A percentile compares a stretch with the other conserved stretches of the same genome.
Conservation (phyloP, 2,329 filamentous ascomycete species). For the Clarireedia sp. region DNA sequence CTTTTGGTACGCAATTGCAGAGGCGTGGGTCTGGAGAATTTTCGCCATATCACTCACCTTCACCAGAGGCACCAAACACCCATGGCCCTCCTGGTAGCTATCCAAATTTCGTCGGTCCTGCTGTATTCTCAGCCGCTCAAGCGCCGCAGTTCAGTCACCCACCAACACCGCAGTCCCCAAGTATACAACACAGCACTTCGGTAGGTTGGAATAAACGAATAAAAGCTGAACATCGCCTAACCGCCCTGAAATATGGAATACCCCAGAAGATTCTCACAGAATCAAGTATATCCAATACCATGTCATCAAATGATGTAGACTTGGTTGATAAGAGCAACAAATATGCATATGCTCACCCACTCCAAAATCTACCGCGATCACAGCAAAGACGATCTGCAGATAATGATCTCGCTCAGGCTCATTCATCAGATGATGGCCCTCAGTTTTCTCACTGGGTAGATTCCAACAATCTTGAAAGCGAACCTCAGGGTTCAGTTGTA, state of each 20-base stretch:
- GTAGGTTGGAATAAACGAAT: slow-evolving; percentile 52
- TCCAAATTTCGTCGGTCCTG: slow-evolving; percentile 20
- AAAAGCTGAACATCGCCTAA: slow-evolving; percentile 53
- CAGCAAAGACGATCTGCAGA: too few relatives aligned
- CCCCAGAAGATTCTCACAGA: slow-evolving; percentile 29
- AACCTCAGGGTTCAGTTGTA: too few relatives aligned
- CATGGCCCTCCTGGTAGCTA: slow-evolving; percentile 27
- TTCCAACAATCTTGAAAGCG: too few relatives aligned
- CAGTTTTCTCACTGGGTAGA: too few relatives aligned
- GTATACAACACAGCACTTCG: slow-evolving; percentile 43
- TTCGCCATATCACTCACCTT: slow-evolving; percentile 11
- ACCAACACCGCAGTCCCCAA: slow-evolving; percentile 10
- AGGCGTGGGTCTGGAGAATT: slow-evolving; percentile 41
- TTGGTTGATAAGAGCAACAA: slow-evolving; percentile 75
- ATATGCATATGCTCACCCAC: too few relatives aligned
- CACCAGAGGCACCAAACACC: slow-evolving; percentile 17
- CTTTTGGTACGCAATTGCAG: slow-evolving; percentile 31
- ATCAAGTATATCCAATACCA: slow-evolving; percentile 64
- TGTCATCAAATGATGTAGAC: slow-evolving; percentile 87
- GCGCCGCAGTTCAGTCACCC: slow-evolving; percentile 5
- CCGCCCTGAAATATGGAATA: too few relatives aligned
- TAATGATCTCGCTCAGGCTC: too few relatives aligned
- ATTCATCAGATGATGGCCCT: too few relatives aligned
- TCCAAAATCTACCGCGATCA: too few relatives aligned
- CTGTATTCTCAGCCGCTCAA: not conserved